Conservation (phyloP, 1,284 basidiomycete species). For the Boletellus deceptivus region DNA sequence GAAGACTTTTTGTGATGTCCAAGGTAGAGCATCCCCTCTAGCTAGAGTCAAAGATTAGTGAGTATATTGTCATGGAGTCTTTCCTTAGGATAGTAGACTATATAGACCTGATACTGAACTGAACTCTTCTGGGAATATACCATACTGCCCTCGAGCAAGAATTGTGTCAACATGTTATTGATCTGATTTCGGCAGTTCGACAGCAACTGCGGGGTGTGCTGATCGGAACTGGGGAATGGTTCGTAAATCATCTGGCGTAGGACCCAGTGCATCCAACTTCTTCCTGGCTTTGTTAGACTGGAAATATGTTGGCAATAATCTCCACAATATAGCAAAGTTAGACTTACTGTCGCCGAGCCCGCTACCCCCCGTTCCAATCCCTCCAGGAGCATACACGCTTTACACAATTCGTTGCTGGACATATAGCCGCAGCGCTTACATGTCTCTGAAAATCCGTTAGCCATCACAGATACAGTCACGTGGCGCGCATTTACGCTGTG, state of each 20-base stretch:
- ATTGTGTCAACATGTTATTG: constrained; percentile 2
- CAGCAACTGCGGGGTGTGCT: constrained; percentile 29
- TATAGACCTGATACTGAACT: constrained; percentile 1
- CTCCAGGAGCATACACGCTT: constrained; percentile 89
- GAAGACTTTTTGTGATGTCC: constrained; percentile 23
- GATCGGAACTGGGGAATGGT: constrained; percentile 64
- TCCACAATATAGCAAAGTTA: not conserved
- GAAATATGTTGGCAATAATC: not conserved
- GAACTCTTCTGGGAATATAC: not conserved
- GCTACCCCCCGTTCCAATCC: constrained; percentile 86
- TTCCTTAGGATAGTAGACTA: not conserved
- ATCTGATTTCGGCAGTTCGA: constrained; percentile 24
- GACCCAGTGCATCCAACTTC: constrained; percentile 58
- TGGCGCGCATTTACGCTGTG: constrained; percentile 61
- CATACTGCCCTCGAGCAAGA: not conserved
- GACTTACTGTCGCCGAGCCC: constrained; percentile 61
- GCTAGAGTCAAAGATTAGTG: constrained; percentile 1
- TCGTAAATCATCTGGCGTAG: constrained; percentile 55
- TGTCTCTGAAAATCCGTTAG: constrained; percentile 55
- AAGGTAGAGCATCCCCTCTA: constrained; percentile 25
- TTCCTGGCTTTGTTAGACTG: constrained; percentile 66
- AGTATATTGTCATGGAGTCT: not conserved
- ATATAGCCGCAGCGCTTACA: constrained; percentile 91
- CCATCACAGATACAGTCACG: not conserved
- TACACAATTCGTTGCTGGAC: constrained; percentile 89